Evolutionary conservation across 1,284 basidiomycete genomes (phyloP), one percentile per base, ranked within the genome.

Genomic region (Wolfiporia cocos): DNA sequence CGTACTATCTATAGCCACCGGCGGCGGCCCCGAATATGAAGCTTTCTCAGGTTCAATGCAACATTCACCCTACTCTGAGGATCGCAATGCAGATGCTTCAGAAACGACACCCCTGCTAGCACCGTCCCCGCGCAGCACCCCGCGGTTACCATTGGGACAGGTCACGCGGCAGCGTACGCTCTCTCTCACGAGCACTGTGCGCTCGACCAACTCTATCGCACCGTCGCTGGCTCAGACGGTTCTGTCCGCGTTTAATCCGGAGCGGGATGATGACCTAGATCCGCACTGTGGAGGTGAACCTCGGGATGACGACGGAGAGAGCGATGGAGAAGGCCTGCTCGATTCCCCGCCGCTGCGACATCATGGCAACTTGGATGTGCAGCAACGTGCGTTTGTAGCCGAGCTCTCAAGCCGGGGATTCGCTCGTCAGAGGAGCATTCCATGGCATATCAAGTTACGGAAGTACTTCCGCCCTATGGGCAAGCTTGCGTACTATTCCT

Each of bases 221-320:
- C 78, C 78, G 2, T 82, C 79, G 2, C 64, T 87, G 7, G 73
- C 76, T 3, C 84, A 81, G 32, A 86, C 81, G 0, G 60, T 85
- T 20, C 55, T 79, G 5, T 83, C 81, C 0, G 66, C 86, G 10
- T 82, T 86, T 47, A 63, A 63, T 7, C 55, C 65, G 9, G 74
- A 71, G 44, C 57, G 62, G 39, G 71, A 72, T 43, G 56, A 51
- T 18, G 68, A 70, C 42, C 37, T 61, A 33, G 61, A 65, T 44
- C 51, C 56, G 57, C 56, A 72, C 4, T 63, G 56, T 19, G 49
- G 40, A 4, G 56, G 55, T n/a, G 33, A 7, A 4, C 21, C 18
- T 10, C 36, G 29, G 6, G 51, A 43, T 10, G 52, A 44, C 17
- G 41, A 41, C 7, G 40, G 17, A 26, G 48, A 47, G 32, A 41